A percentile compares a stretch with the other conserved stretches of the same genome.
Evolutionary conservation across 495 filamentous ascomycete species (phyloP).

Genomic region (Aspergillus indologenus): DNA sequence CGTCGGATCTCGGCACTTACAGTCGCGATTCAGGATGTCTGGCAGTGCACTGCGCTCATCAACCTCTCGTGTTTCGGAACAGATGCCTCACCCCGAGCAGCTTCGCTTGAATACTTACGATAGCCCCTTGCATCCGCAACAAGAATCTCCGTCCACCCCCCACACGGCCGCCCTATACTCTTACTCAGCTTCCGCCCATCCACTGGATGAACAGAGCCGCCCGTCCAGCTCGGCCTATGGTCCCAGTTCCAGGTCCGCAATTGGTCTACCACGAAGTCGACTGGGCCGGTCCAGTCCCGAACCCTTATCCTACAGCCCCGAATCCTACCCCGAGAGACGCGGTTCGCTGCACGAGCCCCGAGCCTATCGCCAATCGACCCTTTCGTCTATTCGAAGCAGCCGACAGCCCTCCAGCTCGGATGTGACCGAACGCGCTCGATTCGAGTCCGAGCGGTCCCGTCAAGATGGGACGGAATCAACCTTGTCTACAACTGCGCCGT

Average conservation of each 20-base stretch:
- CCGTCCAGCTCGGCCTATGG: constrained; percentile 38
- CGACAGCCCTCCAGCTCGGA: constrained; percentile 50
- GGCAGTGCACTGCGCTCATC: constrained; percentile 38
- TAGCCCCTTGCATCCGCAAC: constrained; percentile 42
- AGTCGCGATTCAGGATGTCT: constrained; percentile 46
- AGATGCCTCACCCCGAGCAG: constrained; percentile 44
- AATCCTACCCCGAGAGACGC: constrained; percentile 42
- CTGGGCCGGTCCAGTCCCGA: constrained; percentile 42
- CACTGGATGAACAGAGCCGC: constrained; percentile 45
- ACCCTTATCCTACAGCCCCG: constrained; percentile 43
- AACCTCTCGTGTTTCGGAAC: constrained; percentile 33
- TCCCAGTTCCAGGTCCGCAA: constrained; percentile 44
- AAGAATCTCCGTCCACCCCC: constrained; percentile 37
- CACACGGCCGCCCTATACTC: constrained; percentile 36
- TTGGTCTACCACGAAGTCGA: constrained; percentile 39
- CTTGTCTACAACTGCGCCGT: constrained; percentile 79
- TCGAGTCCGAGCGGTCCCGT: constrained; percentile 49
- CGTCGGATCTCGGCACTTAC: constrained; percentile 12
- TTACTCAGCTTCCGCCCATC: constrained; percentile 48
- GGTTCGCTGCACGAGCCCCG: constrained; percentile 46
- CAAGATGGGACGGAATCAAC: constrained; percentile 75
- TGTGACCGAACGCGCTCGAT: constrained; percentile 34
- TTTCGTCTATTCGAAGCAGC: constrained; percentile 50
- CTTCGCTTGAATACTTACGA: constrained; percentile 40
- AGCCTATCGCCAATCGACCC: constrained; percentile 51